phyloP scores from a whole-genome alignment of 2,329 filamentous ascomycete species.

The Coleophoma eucalyptorum region DNA sequence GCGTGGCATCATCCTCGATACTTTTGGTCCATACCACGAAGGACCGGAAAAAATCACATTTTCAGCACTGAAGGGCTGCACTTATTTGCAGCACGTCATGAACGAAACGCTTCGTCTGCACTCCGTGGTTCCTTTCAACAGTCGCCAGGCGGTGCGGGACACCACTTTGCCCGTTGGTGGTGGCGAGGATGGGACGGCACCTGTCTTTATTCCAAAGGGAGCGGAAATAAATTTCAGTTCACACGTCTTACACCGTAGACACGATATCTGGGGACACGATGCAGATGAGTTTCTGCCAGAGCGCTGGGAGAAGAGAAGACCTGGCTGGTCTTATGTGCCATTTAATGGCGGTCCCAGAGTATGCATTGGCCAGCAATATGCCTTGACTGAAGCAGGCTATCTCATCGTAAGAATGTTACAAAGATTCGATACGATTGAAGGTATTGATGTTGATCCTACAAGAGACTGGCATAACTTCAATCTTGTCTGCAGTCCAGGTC shows the following conservation, averaged over 20 bases:
- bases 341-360: slow-evolving; percentile 7
- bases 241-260: slow-evolving; percentile 29
- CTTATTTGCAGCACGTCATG: slow-evolving; percentile 42
- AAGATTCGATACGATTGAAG: not conserved
- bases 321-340: slow-evolving; percentile 3
- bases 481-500: too few relatives aligned
- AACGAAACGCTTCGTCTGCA: slow-evolving; percentile 30
- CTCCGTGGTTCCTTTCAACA: slow-evolving; percentile 31
- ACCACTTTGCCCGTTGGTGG: slow-evolving; percentile 25
- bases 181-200: slow-evolving; percentile 17
- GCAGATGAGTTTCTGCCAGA: slow-evolving; percentile 4
- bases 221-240: slow-evolving; percentile 4
- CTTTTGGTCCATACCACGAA: slow-evolving; percentile 9
- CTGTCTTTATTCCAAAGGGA: slow-evolving; percentile 19
- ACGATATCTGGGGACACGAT: slow-evolving; percentile 14
- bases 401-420: slow-evolving; percentile 6
- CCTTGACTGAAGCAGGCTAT: slow-evolving; percentile 7
- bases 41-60: slow-evolving; percentile 3
- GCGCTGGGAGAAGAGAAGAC: slow-evolving; percentile 2
- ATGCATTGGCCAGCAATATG: slow-evolving; percentile 41
- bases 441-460: not conserved
- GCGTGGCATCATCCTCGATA: slow-evolving; percentile 4
- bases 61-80: not conserved
- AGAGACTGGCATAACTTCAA: not conserved
- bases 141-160: slow-evolving; percentile 34